Conservation (phyloP, 2,329 filamentous ascomycete genomes). For the Colletotrichum spinosum region DNA sequence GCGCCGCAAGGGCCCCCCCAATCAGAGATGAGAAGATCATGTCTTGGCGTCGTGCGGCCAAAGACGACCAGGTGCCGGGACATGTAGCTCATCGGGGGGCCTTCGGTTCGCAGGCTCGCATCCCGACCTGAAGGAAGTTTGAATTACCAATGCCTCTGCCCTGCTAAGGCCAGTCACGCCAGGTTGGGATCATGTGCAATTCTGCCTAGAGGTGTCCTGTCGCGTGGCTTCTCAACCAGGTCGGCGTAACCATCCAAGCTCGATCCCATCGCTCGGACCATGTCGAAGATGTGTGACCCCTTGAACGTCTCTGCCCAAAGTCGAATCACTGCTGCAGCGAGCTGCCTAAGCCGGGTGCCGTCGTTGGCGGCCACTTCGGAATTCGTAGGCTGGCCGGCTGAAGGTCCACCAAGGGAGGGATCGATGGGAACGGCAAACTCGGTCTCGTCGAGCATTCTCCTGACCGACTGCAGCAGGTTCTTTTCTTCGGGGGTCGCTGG, state of each 20-base stretch:
- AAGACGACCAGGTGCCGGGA: not conserved
- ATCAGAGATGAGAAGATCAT: not conserved
- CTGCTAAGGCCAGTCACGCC: slow-evolving; percentile 8
- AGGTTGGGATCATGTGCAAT: slow-evolving; percentile 41
- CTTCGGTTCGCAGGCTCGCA: not conserved
- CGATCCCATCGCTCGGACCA: slow-evolving; percentile 68
- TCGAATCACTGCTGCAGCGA: slow-evolving; percentile 68
- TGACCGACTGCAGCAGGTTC: slow-evolving; percentile 66
- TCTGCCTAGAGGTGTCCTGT: slow-evolving; percentile 57
- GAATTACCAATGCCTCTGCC: not conserved
- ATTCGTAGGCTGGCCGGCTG: slow-evolving; percentile 49
- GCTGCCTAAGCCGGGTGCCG: slow-evolving; percentile 63
- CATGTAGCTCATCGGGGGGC: not conserved
- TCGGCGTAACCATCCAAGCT: slow-evolving; percentile 69
- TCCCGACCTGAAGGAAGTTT: not conserved
- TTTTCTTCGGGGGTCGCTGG: slow-evolving; percentile 65
- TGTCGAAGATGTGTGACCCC: slow-evolving; percentile 70
- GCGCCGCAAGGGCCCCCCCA: slow-evolving; percentile 8
- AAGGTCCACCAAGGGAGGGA: slow-evolving; percentile 60
- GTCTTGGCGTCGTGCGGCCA: slow-evolving; percentile 21
- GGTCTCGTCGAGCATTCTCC: slow-evolving; percentile 71
- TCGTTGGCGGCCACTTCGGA: slow-evolving; percentile 61
- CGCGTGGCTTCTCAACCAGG: slow-evolving; percentile 65
- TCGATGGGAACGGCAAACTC: slow-evolving; percentile 72
- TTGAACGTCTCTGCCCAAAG: slow-evolving; percentile 73